phyloP scores from a whole-genome alignment of 1,139 yeast species.

The Komagataea norvegica region DNA sequence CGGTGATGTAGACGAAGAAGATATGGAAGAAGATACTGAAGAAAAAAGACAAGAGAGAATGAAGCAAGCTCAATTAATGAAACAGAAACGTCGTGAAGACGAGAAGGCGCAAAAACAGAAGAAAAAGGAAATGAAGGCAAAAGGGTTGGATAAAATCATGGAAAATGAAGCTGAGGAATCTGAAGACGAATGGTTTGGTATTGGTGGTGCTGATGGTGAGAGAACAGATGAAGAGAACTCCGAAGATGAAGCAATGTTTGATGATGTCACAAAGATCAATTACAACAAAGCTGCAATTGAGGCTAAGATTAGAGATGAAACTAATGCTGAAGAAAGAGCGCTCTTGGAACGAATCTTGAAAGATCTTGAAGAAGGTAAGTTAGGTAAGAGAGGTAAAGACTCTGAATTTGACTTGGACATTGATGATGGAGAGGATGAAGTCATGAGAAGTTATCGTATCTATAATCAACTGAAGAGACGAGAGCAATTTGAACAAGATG shows the following conservation, averaged over 20 bases:
- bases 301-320: conserved; percentile 59
- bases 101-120: conserved; percentile 39
- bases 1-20: conserved; percentile 12
- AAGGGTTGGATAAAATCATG: conserved; percentile 31
- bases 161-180: conserved; percentile 85
- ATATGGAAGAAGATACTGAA: conserved; percentile 19
- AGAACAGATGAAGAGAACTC: conserved; percentile 60
- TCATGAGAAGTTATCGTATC: conserved; percentile 40
- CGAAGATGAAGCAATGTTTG: conserved; percentile 79
- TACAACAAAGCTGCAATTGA: conserved; percentile 59
- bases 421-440: conserved; percentile 59
- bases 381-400: conserved; percentile 57
- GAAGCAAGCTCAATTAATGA: conserved; percentile 19
- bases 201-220: conserved; percentile 82
- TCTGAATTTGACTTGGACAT: conserved; percentile 61
- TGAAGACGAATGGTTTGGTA: conserved; percentile 92
- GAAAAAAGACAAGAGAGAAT: conserved; percentile 20
- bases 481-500: conserved; percentile 50
- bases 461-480: conserved; percentile 50
- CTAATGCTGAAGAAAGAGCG: conserved; percentile 62
- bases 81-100: conserved; percentile 26
- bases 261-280: conserved; percentile 59
- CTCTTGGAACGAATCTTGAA: conserved; percentile 71
- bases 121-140: conserved; percentile 33
- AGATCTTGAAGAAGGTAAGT: conserved; percentile 79